Percentiles rank a stretch among this genome's conserved stretches.
Evolutionary conservation across 139 green algal genomes (phyloP).

Genomic region (Chlamydomonas schloesseri): DNA sequence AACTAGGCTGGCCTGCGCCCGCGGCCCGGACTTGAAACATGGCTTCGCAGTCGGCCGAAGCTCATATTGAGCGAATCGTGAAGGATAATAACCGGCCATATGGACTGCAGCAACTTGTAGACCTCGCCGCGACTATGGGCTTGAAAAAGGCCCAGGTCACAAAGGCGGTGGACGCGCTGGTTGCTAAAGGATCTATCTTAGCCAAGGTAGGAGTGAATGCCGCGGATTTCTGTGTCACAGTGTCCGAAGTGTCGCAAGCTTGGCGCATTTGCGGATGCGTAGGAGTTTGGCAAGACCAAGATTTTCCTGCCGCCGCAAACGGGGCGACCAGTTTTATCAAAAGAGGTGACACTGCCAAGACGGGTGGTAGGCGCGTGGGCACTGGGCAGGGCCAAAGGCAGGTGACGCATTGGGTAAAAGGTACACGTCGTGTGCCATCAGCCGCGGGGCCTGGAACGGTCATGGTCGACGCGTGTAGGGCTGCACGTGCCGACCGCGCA

Average conservation of each 20-base stretch:
- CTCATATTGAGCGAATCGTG: constrained; percentile 6
- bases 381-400: too few relatives aligned
- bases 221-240: too few relatives aligned
- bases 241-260: not conserved
- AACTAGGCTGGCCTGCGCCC: too few relatives aligned
- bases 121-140: constrained; percentile 14
- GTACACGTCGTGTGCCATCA: too few relatives aligned
- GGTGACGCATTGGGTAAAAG: not conserved
- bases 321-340: constrained; percentile 55
- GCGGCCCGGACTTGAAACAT: not conserved
- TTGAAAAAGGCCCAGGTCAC: constrained; percentile 43
- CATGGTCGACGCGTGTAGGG: too few relatives aligned
- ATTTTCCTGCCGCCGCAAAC: constrained; percentile 82
- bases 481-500: too few relatives aligned
- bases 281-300: constrained; percentile 89
- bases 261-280: not conserved
- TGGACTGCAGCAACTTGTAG: constrained; percentile 28
- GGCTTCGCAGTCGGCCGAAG: not conserved
- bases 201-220: too few relatives aligned
- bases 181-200: not conserved
- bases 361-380: too few relatives aligned
- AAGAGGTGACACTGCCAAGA: constrained; percentile 74
- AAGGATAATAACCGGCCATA: constrained; percentile 11
- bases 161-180: constrained; percentile 37
- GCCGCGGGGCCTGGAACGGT: too few relatives aligned